Evolutionary conservation across 345 rosid genomes (phyloP).

Genomic region (Streptanthus diversifolius): DNA sequence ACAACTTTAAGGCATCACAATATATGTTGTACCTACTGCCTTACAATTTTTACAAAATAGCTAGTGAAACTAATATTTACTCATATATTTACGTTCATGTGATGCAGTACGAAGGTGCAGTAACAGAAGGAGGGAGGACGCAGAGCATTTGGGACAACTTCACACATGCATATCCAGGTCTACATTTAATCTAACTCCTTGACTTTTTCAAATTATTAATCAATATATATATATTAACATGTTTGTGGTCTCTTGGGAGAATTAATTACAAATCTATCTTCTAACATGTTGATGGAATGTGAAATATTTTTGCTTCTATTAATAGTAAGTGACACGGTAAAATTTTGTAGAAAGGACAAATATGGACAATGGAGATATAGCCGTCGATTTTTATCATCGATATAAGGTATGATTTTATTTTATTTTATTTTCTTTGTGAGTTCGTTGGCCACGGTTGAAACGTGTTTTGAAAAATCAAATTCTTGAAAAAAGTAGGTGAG

Average conservation of each 20-base stretch:
- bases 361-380: slow-evolving; percentile 41
- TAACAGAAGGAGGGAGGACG: slow-evolving; percentile 36
- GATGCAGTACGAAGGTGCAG: slow-evolving; percentile 43
- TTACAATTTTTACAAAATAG: not conserved
- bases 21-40: not conserved
- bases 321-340: not conserved
- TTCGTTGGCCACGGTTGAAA: not conserved
- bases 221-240: not conserved
- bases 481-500: not conserved
- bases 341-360: slow-evolving; percentile 38
- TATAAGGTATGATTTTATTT: slow-evolving; percentile 32
- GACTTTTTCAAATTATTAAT: not conserved
- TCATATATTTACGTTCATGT: not conserved
- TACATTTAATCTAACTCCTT: not conserved
- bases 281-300: not conserved
- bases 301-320: not conserved
- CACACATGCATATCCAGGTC: slow-evolving; percentile 34
- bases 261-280: not conserved
- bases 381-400: slow-evolving; percentile 41
- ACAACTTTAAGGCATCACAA: not conserved
- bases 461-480: not conserved
- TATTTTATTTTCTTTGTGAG: not conserved
- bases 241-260: not conserved
- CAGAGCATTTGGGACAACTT: slow-evolving; percentile 39
- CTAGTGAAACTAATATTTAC: not conserved